Evolutionary conservation across 2,329 filamentous ascomycete genomes (phyloP).

Genomic region (Mycosphaerella sp.): DNA sequence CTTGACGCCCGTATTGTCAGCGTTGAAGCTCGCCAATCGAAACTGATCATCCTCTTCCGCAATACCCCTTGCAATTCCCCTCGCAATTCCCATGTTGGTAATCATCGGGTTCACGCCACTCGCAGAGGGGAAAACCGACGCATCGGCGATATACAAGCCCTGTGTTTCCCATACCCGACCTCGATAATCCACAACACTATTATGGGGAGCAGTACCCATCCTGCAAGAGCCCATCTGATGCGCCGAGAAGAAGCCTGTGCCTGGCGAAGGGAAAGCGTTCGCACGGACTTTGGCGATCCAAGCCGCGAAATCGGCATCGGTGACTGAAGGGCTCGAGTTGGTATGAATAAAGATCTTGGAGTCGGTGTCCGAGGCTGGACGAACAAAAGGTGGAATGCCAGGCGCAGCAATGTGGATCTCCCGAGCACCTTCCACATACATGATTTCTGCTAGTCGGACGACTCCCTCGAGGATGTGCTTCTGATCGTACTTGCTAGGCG

Average conservation of each 20-base stretch:
- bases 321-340: slow-evolving; percentile 37
- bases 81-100: slow-evolving; percentile 64
- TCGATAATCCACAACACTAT: slow-evolving; percentile 41
- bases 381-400: slow-evolving; percentile 59
- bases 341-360: slow-evolving; percentile 18
- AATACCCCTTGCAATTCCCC: slow-evolving; percentile 57
- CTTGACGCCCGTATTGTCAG: slow-evolving; percentile 3
- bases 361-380: slow-evolving; percentile 26
- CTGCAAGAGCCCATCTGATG: slow-evolving; percentile 77
- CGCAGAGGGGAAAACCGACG: slow-evolving; percentile 68
- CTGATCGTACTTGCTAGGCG: slow-evolving; percentile 63
- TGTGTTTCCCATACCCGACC: slow-evolving; percentile 57
- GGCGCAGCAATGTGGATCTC: slow-evolving; percentile 66
- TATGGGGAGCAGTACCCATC: slow-evolving; percentile 52
- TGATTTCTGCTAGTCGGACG: slow-evolving; percentile 66
- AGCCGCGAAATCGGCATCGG: slow-evolving; percentile 53
- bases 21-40: slow-evolving; percentile 4
- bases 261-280: slow-evolving; percentile 45
- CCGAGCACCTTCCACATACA: slow-evolving; percentile 70
- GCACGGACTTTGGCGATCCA: slow-evolving; percentile 54
- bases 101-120: slow-evolving; percentile 80
- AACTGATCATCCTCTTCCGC: slow-evolving; percentile 24
- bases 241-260: slow-evolving; percentile 58
- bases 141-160: slow-evolving; percentile 64
- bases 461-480: slow-evolving; percentile 65